These are phyloP conservation scores for Stephanodiscus triporus DNA, from an alignment of 108 stramenopile genomes.

Conservation along the genomic window DNA sequence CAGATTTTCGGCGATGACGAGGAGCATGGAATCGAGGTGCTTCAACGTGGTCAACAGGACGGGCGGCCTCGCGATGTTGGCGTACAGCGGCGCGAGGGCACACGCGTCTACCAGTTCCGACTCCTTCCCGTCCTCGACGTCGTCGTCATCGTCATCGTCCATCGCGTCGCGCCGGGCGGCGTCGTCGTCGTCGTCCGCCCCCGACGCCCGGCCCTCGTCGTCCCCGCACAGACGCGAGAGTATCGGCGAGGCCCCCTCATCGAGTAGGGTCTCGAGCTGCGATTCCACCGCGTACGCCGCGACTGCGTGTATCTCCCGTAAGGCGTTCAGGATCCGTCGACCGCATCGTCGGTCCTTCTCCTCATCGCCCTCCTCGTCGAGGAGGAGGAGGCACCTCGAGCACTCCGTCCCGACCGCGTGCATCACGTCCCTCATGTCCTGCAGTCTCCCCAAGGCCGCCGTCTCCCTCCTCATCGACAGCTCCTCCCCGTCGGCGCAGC, in stretches of 20 bases:
- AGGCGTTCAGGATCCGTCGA: conserved; percentile 7
- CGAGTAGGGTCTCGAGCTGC: conserved; percentile 45
- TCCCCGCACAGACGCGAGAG: conserved; percentile 12
- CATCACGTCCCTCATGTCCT: conserved; percentile 42
- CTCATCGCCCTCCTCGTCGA: background rate
- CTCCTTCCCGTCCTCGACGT: conserved; percentile 7
- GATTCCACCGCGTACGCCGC: conserved; percentile 42
- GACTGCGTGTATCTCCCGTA: conserved; percentile 23
- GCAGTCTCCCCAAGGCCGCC: conserved; percentile 29
- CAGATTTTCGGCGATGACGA: conserved; percentile 29
- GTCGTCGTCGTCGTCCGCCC: background rate
- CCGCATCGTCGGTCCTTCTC: background rate
- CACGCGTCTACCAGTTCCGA: background rate
- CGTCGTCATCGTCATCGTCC: conserved; percentile 20
- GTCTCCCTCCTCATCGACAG: conserved; percentile 38
- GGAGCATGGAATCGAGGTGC: conserved; percentile 37
- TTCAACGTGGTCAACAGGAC: conserved; percentile 10
- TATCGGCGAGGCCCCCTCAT: conserved; percentile 29
- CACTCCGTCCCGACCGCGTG: conserved; percentile 21
- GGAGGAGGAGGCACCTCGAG: background rate
- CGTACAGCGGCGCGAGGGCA: conserved; percentile 37
- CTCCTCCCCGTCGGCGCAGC: conserved; percentile 28
- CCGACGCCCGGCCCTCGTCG: background rate
- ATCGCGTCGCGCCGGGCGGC: background rate
- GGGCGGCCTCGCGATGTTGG: conserved; percentile 27